Conservation (phyloP, 768 basidiomycete genomes). For the Xerocomellus intermedius region DNA sequence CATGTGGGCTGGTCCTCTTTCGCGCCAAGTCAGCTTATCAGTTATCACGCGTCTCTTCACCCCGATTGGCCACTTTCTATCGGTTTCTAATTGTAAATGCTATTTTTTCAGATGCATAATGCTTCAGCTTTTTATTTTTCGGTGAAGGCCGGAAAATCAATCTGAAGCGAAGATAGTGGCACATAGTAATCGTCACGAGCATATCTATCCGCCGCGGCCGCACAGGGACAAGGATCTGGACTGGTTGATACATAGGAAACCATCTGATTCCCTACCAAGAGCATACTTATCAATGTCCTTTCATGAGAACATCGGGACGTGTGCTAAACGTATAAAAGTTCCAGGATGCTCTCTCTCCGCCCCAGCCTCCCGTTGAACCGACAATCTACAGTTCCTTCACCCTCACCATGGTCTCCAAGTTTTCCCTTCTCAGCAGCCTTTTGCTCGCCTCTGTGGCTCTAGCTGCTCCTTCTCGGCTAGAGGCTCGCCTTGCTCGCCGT, state of each 20-base stretch:
- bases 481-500: conserved; percentile 15
- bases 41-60: background rate
- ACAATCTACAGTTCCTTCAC: background rate
- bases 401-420: conserved; percentile 19
- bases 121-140: background rate
- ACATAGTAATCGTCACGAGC: background rate
- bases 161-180: background rate
- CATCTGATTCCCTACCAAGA: background rate
- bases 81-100: background rate
- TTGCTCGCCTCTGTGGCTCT: conserved; percentile 19
- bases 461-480: conserved; percentile 12
- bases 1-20: conserved; percentile 5
- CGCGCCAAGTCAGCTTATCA: background rate
- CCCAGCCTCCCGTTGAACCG: background rate
- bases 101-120: background rate
- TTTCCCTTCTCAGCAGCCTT: conserved; percentile 13
- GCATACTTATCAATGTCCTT: background rate
- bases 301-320: background rate
- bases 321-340: conserved; percentile 13
- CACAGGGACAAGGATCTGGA: background rate
- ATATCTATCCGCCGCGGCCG: background rate
- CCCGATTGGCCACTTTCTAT: conserved; percentile 1
- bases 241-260: no score
- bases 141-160: background rate
- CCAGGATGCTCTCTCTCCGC: background rate